A percentile compares a stretch with the other conserved stretches of the same genome.
phyloP scores from a whole-genome alignment of 768 basidiomycete species.

The Podaxis sp. region DNA sequence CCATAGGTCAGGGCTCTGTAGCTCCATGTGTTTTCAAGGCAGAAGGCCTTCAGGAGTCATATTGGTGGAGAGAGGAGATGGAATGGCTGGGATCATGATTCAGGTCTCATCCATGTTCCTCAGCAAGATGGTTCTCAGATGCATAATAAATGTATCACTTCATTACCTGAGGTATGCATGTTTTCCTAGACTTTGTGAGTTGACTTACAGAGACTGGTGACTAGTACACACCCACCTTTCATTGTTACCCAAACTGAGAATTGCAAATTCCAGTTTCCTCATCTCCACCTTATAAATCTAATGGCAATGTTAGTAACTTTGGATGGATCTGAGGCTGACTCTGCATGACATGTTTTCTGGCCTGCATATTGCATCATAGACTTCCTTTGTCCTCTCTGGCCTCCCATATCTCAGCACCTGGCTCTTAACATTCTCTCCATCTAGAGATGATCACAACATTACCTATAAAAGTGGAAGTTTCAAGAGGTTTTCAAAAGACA shows the following conservation, averaged over 20 bases:
- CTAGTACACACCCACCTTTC: too few species aligned
- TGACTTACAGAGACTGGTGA: too few species aligned
- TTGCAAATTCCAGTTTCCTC: conserved; percentile 29
- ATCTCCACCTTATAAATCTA: conserved; percentile 34
- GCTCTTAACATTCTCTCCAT: conserved; percentile 14
- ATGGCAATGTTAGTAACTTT: conserved; percentile 21
- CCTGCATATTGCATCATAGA: conserved; percentile 8
- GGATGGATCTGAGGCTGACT: not conserved
- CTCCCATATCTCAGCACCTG: conserved; percentile 10
- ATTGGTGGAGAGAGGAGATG: not conserved
- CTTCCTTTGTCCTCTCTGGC: conserved; percentile 14
- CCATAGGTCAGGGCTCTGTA: too few species aligned
- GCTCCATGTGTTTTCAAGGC: not conserved
- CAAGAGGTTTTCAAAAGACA: not conserved
- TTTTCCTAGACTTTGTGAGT: too few species aligned
- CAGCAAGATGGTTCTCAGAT: too few species aligned
- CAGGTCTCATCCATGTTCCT: too few species aligned
- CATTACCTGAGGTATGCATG: too few species aligned
- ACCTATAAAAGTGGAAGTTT: too few species aligned
- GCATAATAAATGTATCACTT: too few species aligned
- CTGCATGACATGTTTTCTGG: not conserved
- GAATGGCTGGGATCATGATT: not conserved
- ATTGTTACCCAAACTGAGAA: too few species aligned
- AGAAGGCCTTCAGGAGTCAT: not conserved
- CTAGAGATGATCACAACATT: conserved; percentile 12